Evolutionary conservation across 202 grass and related monocot species (phyloP).

Genomic region (Digitaria exilis): DNA sequence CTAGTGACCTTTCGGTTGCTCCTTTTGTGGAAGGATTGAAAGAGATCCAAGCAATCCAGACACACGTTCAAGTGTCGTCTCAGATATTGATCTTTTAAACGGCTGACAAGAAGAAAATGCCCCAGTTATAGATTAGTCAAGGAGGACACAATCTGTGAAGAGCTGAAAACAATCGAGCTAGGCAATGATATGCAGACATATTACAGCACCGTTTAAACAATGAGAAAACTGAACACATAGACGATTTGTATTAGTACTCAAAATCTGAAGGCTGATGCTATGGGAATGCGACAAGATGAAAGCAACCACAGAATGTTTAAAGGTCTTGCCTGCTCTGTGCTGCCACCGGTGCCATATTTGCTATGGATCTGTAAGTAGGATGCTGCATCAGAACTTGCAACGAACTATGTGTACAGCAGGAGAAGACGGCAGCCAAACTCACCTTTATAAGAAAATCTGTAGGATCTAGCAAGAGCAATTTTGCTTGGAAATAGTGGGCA

Average conservation of each 20-base stretch:
- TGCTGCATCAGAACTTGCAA: background rate
- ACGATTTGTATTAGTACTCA: background rate
- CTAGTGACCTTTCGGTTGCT: slow-evolving; percentile 69
- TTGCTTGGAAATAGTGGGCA: slow-evolving; percentile 85
- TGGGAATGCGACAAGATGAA: slow-evolving; percentile 1
- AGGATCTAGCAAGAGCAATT: slow-evolving; percentile 83
- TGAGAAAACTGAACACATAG: background rate
- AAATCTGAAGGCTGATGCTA: slow-evolving; percentile 6
- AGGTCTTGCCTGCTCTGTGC: slow-evolving; percentile 51
- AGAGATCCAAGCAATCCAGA: slow-evolving; percentile 82
- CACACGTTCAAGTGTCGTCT: slow-evolving; percentile 75
- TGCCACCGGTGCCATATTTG: slow-evolving; percentile 77
- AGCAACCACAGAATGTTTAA: background rate
- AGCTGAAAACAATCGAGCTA: background rate
- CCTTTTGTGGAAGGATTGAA: slow-evolving; percentile 73
- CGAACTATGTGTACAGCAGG: background rate
- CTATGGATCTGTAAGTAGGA: slow-evolving; percentile 64
- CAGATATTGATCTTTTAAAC: slow-evolving; percentile 91
- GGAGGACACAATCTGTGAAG: background rate
- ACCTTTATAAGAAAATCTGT: slow-evolving; percentile 94
- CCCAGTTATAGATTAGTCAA: slow-evolving; percentile 19
- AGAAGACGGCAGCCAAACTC: background rate
- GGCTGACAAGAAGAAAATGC: slow-evolving; percentile 50
- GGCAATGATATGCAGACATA: background rate
- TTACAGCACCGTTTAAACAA: background rate